Evolutionary conservation across 371 early-diverging fungal species (phyloP).

Genomic region (Vairimorpha necatrix): DNA sequence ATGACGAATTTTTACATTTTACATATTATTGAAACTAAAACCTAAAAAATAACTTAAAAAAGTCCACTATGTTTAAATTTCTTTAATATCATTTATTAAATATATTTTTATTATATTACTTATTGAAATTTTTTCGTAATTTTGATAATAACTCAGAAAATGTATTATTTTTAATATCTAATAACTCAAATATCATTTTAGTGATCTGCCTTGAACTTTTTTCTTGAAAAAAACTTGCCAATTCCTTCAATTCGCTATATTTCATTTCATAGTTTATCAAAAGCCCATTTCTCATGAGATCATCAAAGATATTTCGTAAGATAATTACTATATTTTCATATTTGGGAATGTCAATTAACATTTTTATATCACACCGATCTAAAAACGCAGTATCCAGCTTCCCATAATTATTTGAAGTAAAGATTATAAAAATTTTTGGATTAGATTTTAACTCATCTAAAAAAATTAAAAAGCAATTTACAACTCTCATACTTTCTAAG

Average conservation of each 20-base stretch:
- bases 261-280: background rate
- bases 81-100: too few species aligned
- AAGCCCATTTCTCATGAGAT: background rate
- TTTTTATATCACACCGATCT: background rate
- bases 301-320: background rate
- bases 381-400: constrained; percentile 1
- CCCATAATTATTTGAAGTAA: background rate
- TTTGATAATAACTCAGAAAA: too few species aligned
- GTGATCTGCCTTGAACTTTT: background rate
- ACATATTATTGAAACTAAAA: too few species aligned
- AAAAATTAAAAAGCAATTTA: background rate
- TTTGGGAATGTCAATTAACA: background rate
- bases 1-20: too few species aligned
- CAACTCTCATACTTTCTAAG: background rate
- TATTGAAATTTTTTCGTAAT: too few species aligned
- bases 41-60: too few species aligned
- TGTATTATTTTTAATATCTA: background rate
- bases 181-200: background rate
- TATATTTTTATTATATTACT: too few species aligned
- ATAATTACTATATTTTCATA: background rate
- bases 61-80: too few species aligned
- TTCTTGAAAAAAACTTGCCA: background rate
- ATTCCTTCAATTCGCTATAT: background rate
- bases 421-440: background rate
- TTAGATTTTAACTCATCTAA: background rate